A percentile compares a stretch with the other conserved stretches of the same genome.
phyloP scores from a whole-genome alignment of 2,329 filamentous ascomycete genomes.

The Aspergillus carbonarius region DNA sequence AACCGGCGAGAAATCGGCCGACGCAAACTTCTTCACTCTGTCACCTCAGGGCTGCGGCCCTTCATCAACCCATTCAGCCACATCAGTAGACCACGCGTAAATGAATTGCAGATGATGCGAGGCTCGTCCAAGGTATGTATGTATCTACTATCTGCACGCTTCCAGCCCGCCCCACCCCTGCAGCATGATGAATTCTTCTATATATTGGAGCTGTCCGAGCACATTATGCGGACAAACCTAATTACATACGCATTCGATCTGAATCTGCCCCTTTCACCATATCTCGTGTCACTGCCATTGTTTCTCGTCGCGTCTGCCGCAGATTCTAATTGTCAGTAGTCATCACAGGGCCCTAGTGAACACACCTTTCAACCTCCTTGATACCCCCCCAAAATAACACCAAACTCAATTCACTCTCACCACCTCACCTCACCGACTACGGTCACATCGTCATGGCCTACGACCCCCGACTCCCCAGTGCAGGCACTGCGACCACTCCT shows the following conservation, averaged over 20 bases:
- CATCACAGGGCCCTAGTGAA: conserved; percentile 35
- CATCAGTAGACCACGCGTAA: conserved; percentile 3
- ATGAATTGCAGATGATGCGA: conserved; percentile 29
- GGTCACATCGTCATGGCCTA: conserved; percentile 43
- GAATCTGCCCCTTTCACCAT: conserved; percentile 19
- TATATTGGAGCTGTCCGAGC: conserved; percentile 80
- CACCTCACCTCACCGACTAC: conserved; percentile 11
- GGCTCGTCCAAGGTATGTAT: conserved; percentile 31
- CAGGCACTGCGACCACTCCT: conserved; percentile 51
- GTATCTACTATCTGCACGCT: neutral
- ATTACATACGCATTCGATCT: conserved; percentile 52
- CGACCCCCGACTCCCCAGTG: conserved; percentile 52
- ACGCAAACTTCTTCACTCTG: conserved; percentile 16
- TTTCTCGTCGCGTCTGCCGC: neutral
- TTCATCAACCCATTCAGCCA: conserved; percentile 8
- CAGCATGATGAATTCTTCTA: conserved; percentile 56
- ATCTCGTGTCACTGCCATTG: neutral
- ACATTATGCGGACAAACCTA: conserved; percentile 60
- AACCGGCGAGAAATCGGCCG: conserved; percentile 14
- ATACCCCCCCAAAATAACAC: conserved; percentile 17
- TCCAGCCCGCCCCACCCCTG: conserved; percentile 1
- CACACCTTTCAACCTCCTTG: conserved; percentile 36
- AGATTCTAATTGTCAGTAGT: conserved; percentile 29
- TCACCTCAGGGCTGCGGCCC: conserved; percentile 36
- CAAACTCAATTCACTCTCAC: conserved; percentile 15